Conservation (phyloP, 2,329 filamentous ascomycete species). For the Taxawa tesnikishii region DNA sequence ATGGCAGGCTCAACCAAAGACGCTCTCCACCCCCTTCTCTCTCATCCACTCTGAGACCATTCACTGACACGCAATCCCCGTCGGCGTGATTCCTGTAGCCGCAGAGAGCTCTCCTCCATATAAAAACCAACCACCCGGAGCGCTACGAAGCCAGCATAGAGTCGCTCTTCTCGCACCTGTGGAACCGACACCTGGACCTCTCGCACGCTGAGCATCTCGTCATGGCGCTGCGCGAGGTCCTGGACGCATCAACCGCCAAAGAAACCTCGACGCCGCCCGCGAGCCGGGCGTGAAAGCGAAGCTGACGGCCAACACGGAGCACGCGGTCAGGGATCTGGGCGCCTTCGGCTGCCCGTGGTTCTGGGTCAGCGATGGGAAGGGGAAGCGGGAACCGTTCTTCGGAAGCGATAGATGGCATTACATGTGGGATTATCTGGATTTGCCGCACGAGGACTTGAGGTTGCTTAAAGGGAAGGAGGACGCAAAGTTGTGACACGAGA, state of each 20-base stretch:
- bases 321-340: constrained; percentile 45
- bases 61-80: not conserved
- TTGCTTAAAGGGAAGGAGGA: too few species aligned
- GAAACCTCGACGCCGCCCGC: constrained; percentile 26
- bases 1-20: constrained; percentile 30
- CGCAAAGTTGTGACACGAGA: too few species aligned
- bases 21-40: constrained; percentile 35
- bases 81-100: not conserved
- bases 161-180: not conserved
- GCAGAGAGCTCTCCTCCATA: not conserved
- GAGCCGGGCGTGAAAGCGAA: constrained; percentile 39
- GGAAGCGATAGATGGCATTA: constrained; percentile 49
- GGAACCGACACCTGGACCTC: not conserved
- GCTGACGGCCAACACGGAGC: constrained; percentile 47
- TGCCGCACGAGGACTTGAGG: not conserved
- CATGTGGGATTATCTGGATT: not conserved
- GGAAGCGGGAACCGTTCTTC: constrained; percentile 57
- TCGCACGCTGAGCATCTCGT: not conserved
- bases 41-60: not conserved
- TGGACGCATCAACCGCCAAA: not conserved
- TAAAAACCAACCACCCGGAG: not conserved
- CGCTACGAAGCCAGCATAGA: not conserved
- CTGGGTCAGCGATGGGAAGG: constrained; percentile 48
- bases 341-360: constrained; percentile 72
- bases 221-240: not conserved